Conservation (phyloP, 805 yeast genomes). For the Kluyveromyces aestuarii region DNA sequence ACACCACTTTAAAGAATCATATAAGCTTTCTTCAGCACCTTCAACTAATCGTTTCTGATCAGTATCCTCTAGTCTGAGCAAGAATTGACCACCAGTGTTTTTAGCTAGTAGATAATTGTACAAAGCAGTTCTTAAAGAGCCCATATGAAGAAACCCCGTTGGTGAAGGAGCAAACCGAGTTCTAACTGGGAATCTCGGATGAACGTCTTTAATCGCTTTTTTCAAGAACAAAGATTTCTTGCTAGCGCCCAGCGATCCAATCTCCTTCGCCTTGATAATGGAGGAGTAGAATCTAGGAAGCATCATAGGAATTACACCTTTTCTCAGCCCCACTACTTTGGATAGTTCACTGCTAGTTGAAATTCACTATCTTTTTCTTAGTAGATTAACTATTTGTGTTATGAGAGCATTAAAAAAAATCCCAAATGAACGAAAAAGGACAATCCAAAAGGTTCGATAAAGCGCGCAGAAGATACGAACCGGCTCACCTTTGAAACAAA, state of each 20-base stretch:
- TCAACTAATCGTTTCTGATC: slow-evolving; percentile 70
- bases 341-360: neutral
- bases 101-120: slow-evolving; percentile 80
- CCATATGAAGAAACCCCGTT: slow-evolving; percentile 89
- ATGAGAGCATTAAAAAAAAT: no score
- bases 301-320: neutral
- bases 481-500: no score
- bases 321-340: no score
- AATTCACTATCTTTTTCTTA: neutral
- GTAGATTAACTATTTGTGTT: no score
- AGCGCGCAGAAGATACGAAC: no score
- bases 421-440: no score
- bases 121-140: slow-evolving; percentile 87
- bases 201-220: slow-evolving; percentile 21
- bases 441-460: no score
- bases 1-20: slow-evolving; percentile 70
- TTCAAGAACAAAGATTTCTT: slow-evolving; percentile 8
- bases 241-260: neutral
- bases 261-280: neutral
- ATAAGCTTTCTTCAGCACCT: slow-evolving; percentile 79
- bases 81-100: slow-evolving; percentile 69
- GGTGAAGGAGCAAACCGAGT: slow-evolving; percentile 98
- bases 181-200: slow-evolving; percentile 51
- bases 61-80: slow-evolving; percentile 85
- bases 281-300: neutral